Evolutionary conservation across 495 filamentous ascomycete species (phyloP).

Genomic region (Aspergillus leporis): DNA sequence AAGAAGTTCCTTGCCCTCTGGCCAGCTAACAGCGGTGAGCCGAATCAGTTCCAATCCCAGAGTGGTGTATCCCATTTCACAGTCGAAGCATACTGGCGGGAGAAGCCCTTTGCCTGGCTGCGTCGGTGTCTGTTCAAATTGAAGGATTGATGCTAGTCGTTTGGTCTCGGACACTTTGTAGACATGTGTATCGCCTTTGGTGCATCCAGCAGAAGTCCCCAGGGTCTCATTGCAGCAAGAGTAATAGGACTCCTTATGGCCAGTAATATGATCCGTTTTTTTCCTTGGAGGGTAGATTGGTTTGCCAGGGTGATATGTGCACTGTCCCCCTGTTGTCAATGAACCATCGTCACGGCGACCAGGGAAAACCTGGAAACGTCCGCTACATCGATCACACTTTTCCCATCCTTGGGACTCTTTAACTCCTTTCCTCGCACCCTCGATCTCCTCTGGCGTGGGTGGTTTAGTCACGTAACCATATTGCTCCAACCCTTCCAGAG

Average conservation of each 20-base stretch:
- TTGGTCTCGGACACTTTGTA: conserved; percentile 81
- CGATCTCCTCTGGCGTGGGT: conserved; percentile 61
- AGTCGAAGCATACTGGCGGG: conserved; percentile 77
- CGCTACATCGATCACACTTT: conserved; percentile 80
- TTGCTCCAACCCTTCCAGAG: conserved; percentile 58
- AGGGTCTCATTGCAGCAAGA: conserved; percentile 75
- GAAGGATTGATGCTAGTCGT: conserved; percentile 72
- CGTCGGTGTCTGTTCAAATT: conserved; percentile 74
- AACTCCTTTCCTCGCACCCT: conserved; percentile 62
- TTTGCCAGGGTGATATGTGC: conserved; percentile 75
- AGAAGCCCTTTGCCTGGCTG: conserved; percentile 45
- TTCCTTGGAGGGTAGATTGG: conserved; percentile 51
- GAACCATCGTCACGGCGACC: conserved; percentile 81
- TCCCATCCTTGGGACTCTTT: conserved; percentile 73
- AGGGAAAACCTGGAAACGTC: conserved; percentile 89
- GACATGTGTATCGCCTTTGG: conserved; percentile 68
- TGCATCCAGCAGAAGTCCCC: conserved; percentile 73
- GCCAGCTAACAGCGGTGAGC: conserved; percentile 85
- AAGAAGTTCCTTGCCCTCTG: conserved; percentile 67
- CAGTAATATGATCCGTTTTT: conserved; percentile 47
- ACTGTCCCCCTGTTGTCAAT: conserved; percentile 72
- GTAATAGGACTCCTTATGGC: conserved; percentile 56
- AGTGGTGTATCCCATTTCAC: conserved; percentile 96
- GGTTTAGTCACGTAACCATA: conserved; percentile 71
- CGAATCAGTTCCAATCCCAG: conserved; percentile 85